Evolutionary conservation across 208 protist species (phyloP).

Genomic region (Balamuthia mandrillaris): DNA sequence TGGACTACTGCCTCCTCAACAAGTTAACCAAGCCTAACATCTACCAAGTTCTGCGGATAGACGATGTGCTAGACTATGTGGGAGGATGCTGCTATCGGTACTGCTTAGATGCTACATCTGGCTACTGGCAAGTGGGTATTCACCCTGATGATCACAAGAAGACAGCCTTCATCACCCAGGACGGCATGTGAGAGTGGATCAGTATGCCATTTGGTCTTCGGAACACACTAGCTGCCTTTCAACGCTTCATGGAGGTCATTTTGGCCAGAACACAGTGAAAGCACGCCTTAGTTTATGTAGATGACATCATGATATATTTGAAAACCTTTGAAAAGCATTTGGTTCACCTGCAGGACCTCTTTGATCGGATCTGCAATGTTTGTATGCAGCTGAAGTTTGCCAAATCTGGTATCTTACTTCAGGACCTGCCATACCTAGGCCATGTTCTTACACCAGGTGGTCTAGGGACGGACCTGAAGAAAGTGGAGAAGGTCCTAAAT

Average conservation of each 20-base stretch:
- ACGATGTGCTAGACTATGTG: not conserved
- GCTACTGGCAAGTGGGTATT: conserved; percentile 22
- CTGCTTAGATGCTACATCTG: not conserved
- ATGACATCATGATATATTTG: conserved; percentile 11
- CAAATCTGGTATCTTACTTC: not conserved
- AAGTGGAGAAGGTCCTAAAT: not conserved
- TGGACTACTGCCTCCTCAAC: conserved; percentile 33
- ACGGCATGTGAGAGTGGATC: conserved; percentile 21
- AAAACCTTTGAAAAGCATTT: not conserved
- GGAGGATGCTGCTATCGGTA: not conserved
- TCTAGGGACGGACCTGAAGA: not conserved
- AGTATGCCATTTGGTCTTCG: conserved; percentile 34
- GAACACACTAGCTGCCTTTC: conserved; percentile 35
- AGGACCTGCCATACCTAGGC: not conserved
- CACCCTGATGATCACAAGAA: not conserved
- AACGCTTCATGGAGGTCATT: conserved; percentile 24
- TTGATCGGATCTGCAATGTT: not conserved
- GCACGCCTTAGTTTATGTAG: not conserved
- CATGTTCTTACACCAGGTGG: not conserved
- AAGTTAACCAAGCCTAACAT: conserved; percentile 13
- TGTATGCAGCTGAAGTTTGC: not conserved
- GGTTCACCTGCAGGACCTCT: not conserved
- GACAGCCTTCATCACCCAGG: not conserved
- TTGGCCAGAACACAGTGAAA: not conserved
- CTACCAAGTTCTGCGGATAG: not conserved